Evolutionary conservation across 129 eudicot genomes (phyloP).

Genomic region (Tanacetum coccineum): DNA sequence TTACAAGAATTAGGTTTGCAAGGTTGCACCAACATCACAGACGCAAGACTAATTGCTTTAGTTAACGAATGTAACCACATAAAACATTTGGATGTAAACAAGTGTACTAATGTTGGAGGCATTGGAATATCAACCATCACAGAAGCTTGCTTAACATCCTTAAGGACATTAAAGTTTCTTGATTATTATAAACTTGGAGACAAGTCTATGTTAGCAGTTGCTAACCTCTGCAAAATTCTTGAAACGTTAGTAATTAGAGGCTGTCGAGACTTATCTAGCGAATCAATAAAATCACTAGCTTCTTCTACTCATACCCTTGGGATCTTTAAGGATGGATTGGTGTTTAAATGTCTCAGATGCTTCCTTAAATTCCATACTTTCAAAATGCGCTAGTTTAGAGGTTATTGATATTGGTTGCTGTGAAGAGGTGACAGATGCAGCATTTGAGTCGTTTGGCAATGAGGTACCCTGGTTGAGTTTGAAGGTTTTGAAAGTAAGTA

Average conservation of each 20-base stretch:
- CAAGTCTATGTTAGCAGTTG: conserved; percentile 50
- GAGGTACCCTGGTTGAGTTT: conserved; percentile 35
- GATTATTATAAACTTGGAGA: conserved; percentile 89
- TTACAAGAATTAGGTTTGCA: conserved; percentile 64
- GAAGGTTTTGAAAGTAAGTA: conserved; percentile 67
- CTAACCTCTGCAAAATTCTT: conserved; percentile 61
- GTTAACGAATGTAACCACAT: conserved; percentile 66
- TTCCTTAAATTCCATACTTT: conserved; percentile 53
- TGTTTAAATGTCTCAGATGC: conserved; percentile 76
- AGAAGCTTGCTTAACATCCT: conserved; percentile 62
- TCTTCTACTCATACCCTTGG: conserved; percentile 43
- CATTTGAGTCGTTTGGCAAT: conserved; percentile 50
- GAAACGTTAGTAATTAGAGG: conserved; percentile 87
- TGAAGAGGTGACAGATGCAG: conserved; percentile 90
- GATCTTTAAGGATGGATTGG: conserved; percentile 88
- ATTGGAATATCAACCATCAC: conserved; percentile 54
- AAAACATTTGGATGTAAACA: conserved; percentile 64
- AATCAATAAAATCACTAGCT: conserved; percentile 55
- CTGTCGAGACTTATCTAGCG: conserved; percentile 66
- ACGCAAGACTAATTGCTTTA: conserved; percentile 64
- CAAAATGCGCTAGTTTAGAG: conserved; percentile 60
- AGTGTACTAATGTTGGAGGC: conserved; percentile 87
- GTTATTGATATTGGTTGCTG: conserved; percentile 89
- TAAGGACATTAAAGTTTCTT: conserved; percentile 62
- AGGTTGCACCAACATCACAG: conserved; percentile 80